These are phyloP conservation scores for Isatis tinctoria DNA, from an alignment of 345 rosid species.

Conservation along the genomic window DNA sequence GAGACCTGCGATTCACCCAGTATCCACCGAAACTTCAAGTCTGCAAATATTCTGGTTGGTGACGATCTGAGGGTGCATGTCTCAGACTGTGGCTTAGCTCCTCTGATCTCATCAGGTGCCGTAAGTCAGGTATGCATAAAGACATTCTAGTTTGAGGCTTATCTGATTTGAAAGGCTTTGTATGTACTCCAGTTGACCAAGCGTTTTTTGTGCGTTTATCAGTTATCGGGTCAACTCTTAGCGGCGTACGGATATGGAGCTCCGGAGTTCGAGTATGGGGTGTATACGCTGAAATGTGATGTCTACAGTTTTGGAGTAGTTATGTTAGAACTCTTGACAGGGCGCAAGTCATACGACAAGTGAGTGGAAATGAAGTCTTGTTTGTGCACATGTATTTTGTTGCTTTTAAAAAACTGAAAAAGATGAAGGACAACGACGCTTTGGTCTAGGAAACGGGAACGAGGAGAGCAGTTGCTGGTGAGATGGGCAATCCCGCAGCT, in stretches of 20 bases:
- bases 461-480: background rate
- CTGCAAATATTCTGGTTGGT: background rate
- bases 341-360: background rate
- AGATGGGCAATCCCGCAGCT: background rate
- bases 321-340: background rate
- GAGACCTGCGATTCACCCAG: background rate
- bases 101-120: background rate
- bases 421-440: background rate
- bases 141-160: background rate
- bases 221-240: background rate
- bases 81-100: background rate
- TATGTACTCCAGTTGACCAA: background rate
- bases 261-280: background rate
- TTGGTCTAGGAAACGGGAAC: background rate
- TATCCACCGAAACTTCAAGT: background rate
- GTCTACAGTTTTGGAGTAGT: background rate
- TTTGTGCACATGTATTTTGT: background rate
- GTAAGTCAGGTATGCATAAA: background rate
- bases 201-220: background rate
- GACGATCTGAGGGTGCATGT: background rate
- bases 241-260: background rate
- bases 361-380: background rate
- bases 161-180: too few species aligned
- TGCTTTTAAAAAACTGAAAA: background rate
- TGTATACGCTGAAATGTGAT: background rate